A percentile compares a stretch with the other conserved stretches of the same genome.
phyloP scores from a whole-genome alignment of 2,329 filamentous ascomycete genomes.

The Cercospora zeae-maydis region DNA sequence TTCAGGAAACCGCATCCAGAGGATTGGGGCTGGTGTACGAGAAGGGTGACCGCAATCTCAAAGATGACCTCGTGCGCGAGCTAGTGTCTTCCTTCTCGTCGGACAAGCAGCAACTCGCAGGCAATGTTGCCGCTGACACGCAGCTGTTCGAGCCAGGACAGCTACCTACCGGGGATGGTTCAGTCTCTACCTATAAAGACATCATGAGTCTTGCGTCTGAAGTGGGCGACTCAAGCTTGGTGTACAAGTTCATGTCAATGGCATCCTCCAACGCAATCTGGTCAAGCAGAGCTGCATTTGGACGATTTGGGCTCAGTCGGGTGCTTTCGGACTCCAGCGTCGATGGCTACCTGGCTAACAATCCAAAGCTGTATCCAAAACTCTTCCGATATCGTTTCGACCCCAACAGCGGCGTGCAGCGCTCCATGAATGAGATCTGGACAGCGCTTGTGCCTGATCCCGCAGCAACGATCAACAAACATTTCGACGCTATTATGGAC shows the following conservation, averaged over 20 bases:
- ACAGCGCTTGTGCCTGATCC: conserved; percentile 90
- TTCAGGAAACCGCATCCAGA: conserved; percentile 90
- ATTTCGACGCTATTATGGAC: conserved; percentile 86
- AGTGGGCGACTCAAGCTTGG: conserved; percentile 90
- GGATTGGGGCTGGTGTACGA: conserved; percentile 93
- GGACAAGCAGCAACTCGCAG: conserved; percentile 64
- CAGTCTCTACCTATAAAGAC: conserved; percentile 94
- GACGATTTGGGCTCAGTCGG: conserved; percentile 84
- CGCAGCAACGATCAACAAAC: conserved; percentile 66
- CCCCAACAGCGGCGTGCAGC: conserved; percentile 86
- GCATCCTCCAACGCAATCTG: conserved; percentile 94
- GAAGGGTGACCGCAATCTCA: conserved; percentile 76
- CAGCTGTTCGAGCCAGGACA: conserved; percentile 91
- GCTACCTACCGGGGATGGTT: conserved; percentile 83
- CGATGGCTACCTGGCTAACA: conserved; percentile 65
- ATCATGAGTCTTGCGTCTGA: conserved; percentile 95
- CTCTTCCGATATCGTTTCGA: conserved; percentile 93
- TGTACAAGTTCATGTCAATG: conserved; percentile 98
- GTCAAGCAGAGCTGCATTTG: conserved; percentile 95
- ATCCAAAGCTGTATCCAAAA: conserved; percentile 93
- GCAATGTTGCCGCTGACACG: conserved; percentile 83
- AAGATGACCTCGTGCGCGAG: conserved; percentile 79
- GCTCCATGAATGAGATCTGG: conserved; percentile 98
- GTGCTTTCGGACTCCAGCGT: conserved; percentile 81
- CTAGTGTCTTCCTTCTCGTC: conserved; percentile 81